phyloP scores from a whole-genome alignment of 2,329 filamentous ascomycete genomes.

The Myotisia sp. region DNA sequence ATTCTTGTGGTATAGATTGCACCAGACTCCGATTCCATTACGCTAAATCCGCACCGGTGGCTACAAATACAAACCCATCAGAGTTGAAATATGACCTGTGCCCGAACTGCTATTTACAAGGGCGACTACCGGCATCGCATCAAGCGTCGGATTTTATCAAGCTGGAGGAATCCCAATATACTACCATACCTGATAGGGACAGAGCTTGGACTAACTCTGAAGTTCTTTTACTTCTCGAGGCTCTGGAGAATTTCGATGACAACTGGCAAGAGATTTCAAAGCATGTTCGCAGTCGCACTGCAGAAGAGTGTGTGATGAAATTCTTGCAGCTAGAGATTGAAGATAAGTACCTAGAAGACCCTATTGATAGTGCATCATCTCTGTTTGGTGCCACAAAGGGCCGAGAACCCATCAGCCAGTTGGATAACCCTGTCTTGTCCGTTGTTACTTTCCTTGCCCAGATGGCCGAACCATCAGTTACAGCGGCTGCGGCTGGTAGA shows the following conservation, averaged over 20 bases:
- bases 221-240: constrained; percentile 76
- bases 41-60: constrained; percentile 46
- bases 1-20: constrained; percentile 85
- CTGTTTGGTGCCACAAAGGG: constrained; percentile 61
- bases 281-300: constrained; percentile 77
- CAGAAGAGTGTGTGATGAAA: constrained; percentile 92
- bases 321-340: constrained; percentile 95
- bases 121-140: constrained; percentile 66
- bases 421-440: constrained; percentile 92
- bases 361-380: constrained; percentile 47
- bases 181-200: constrained; percentile 64
- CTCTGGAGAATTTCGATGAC: constrained; percentile 81
- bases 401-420: constrained; percentile 75
- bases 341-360: constrained; percentile 84
- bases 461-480: constrained; percentile 76
- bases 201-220: constrained; percentile 86
- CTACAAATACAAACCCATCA: constrained; percentile 39
- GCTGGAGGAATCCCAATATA: constrained; percentile 76
- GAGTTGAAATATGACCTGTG: constrained; percentile 74
- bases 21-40: constrained; percentile 57
- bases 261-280: constrained; percentile 90
- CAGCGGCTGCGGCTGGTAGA: constrained; percentile 77
- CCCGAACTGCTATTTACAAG: constrained; percentile 77
- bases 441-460: constrained; percentile 89
- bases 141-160: constrained; percentile 70